Base-by-base conservation (phyloP, 441 rosid species). In the Isatis lusitanica region DNA sequence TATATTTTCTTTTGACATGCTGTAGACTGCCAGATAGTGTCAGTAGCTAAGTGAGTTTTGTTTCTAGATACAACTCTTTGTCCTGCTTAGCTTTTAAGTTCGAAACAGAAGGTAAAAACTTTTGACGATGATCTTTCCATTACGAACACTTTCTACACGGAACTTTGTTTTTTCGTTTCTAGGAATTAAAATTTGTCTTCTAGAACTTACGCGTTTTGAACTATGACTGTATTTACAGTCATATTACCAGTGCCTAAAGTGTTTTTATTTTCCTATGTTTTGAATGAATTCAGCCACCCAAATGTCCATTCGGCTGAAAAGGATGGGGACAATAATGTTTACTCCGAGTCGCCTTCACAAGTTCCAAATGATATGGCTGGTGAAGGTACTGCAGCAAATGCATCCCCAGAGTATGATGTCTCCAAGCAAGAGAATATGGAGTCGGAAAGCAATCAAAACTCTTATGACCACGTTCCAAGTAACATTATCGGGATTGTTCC, bases 401-500 rank as follows among this genome's bases (percentile, higher is more conserved):
- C 80, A 16, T 84, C 73, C 21, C 78, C 81, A 21, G 91, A 88
- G 66, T 85, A 83, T 74, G 82, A 62, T 36, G 91, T 86, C 78
- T 71, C 89, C 70, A 88, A 85, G 81, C 90, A 85, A 74, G 91
- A 89, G 58, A 81, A 67, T 75, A 44, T 79, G 78, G 67, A 82
- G 59, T 66, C 93, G 26, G 88, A 82, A 71, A 86, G 81, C 47
- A 85, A 88, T 56, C 97, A 85, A 59, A 83, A 85, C 70, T 74
- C 96, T 72, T 68, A 61, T 67, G 74, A 38, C 26, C 53, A 67
- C 13, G 77, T 46, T 60, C 91, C 91, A 31, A 86, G 78, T 84
- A 85, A 85, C 83, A 81, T 78, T 74, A 82, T 76, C 69, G 97
- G 97, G 73, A 58, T 83, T 80, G 83, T 81, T 78, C 91, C 93